These are phyloP conservation scores for Irpex sp. DNA, from an alignment of 1,284 basidiomycete species.

Conservation along the genomic window DNA sequence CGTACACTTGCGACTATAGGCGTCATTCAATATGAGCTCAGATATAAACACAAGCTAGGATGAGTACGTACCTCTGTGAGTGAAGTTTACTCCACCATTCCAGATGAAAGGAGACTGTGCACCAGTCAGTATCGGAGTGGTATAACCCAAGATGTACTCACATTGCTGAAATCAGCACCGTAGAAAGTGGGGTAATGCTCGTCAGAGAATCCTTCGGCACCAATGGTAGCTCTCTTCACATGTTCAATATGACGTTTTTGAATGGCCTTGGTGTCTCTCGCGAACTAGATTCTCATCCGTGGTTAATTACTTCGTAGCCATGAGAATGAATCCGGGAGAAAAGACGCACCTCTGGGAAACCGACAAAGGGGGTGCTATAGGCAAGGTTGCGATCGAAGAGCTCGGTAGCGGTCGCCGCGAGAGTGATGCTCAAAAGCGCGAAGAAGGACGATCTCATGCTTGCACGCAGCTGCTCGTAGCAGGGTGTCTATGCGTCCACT, in stretches of 20 bases:
- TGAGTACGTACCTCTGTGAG: slow-evolving; percentile 41
- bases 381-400: slow-evolving; percentile 44
- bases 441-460: background rate
- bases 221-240: slow-evolving; percentile 35
- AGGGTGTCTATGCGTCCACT: background rate
- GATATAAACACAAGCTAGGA: background rate
- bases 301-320: background rate
- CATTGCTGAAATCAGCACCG: slow-evolving; percentile 50
- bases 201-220: slow-evolving; percentile 34
- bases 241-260: slow-evolving; percentile 36
- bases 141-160: slow-evolving; percentile 19
- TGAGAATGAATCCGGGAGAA: background rate
- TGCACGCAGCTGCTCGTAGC: background rate
- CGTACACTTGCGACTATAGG: slow-evolving; percentile 34
- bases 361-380: slow-evolving; percentile 45
- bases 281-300: slow-evolving; percentile 28
- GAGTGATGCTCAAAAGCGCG: slow-evolving; percentile 10
- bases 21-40: background rate
- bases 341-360: slow-evolving; percentile 35
- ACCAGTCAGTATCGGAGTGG: background rate
- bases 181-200: slow-evolving; percentile 55
- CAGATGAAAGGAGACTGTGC: slow-evolving; percentile 47
- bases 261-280: slow-evolving; percentile 36
- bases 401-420: slow-evolving; percentile 24
- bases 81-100: slow-evolving; percentile 53